Conservation (phyloP, 164 flowering plant species). For the Piper betle region DNA sequence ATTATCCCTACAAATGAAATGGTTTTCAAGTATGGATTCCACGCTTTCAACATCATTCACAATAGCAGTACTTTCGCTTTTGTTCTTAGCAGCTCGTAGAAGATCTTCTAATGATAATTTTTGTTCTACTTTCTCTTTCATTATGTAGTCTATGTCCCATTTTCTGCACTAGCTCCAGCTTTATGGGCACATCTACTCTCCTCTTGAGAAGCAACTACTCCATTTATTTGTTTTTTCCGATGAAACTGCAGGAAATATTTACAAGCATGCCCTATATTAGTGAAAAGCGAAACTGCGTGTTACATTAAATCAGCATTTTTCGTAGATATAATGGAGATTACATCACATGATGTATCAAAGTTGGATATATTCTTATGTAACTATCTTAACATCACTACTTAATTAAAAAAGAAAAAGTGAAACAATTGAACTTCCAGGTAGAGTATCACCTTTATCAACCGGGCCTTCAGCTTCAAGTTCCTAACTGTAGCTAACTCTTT, state of each 20-base stretch:
- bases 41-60: slow-evolving; percentile 5
- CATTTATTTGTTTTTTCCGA: slow-evolving; percentile 24
- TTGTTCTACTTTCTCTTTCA: slow-evolving; percentile 30
- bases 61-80: slow-evolving; percentile 15
- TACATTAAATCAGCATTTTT: neutral
- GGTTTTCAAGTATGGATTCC: neutral
- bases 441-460: slow-evolving; percentile 41
- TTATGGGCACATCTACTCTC: slow-evolving; percentile 6
- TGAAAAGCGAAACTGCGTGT: neutral
- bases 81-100: slow-evolving; percentile 50
- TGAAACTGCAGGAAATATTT: neutral
- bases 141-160: slow-evolving; percentile 45
- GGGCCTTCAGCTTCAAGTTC: slow-evolving; percentile 37
- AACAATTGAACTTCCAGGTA: neutral
- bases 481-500: slow-evolving; percentile 20
- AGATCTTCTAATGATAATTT: slow-evolving; percentile 74
- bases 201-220: slow-evolving; percentile 12
- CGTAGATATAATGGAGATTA: neutral
- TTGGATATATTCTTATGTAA: neutral
- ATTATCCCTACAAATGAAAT: neutral
- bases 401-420: neutral
- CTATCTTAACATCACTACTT: neutral
- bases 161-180: slow-evolving; percentile 29
- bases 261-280: neutral
- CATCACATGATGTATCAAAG: neutral